These are phyloP conservation scores for Forsythia viridissima DNA, from an alignment of 257 asterid species.

Conservation along the genomic window DNA sequence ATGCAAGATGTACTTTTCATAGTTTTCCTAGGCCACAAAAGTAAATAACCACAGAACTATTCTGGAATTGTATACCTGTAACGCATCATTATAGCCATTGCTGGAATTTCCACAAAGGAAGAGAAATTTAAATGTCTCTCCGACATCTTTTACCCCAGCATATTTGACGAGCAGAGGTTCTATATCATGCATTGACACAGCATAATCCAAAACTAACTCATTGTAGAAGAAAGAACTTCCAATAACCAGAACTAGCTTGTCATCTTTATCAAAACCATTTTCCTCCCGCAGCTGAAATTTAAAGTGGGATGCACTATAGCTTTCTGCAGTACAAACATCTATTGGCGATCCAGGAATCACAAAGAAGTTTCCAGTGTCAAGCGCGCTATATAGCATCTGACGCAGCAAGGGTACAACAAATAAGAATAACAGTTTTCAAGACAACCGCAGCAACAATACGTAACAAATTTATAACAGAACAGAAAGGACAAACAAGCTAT, in stretches of 20 bases:
- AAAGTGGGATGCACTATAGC: conserved; percentile 74
- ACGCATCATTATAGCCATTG: conserved; percentile 64
- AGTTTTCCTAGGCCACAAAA: conserved; percentile 10
- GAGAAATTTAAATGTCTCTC: conserved; percentile 59
- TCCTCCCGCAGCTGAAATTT: conserved; percentile 72
- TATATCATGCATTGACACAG: conserved; percentile 69
- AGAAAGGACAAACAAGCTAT: neutral
- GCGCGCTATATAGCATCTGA: conserved; percentile 91
- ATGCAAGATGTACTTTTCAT: neutral
- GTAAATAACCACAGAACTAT: conserved; percentile 1
- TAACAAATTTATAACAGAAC: conserved; percentile 14
- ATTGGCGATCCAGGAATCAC: conserved; percentile 93
- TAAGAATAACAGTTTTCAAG: conserved; percentile 32
- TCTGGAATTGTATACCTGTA: conserved; percentile 55
- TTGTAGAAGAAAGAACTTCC: conserved; percentile 86
- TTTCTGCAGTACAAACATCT: conserved; percentile 96
- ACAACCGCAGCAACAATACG: conserved; percentile 14
- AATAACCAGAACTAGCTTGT: conserved; percentile 73
- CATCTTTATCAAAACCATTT: conserved; percentile 67
- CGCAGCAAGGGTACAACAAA: conserved; percentile 43
- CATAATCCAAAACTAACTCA: conserved; percentile 83
- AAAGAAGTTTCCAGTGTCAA: conserved; percentile 99
- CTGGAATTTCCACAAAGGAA: conserved; percentile 89
- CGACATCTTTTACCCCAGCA: conserved; percentile 56
- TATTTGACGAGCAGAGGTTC: conserved; percentile 76